Evolutionary conservation across 495 filamentous ascomycete species (phyloP), one percentile per base, ranked within the genome.

Genomic region (Rusavskia elegans): DNA sequence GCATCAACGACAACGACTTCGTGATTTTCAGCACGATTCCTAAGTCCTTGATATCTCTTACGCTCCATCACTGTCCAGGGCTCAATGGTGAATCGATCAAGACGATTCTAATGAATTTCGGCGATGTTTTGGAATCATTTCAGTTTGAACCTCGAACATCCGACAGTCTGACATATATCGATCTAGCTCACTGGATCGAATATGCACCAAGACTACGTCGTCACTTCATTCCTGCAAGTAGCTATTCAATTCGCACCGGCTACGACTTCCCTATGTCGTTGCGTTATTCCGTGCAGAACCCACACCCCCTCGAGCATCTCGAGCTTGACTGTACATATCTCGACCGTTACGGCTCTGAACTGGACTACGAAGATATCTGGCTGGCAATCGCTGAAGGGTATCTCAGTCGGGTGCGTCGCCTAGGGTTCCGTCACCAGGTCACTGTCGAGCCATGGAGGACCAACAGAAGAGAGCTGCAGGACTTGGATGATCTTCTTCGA

Each of bases 371-470:
- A 25, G 19, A 25, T 21, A 16, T 46, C 17, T 46, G 44, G 44
- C 14, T 21, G 9, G 20, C 23, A 16, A 29, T 46, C 23, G 44
- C 17, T 29, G 44, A 46, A 46, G 44, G 44, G 5, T 69, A 70
- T 36, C 71, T 85, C 41, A 14, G 7, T 21, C 25, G 14, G 2
- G 53, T 16, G 36, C 50, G 32, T 38, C 17, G 32, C 38, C 53
- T 16, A 27, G 51, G 13, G n/a, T 59, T 8, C 45, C 53, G 30
- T 27, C 36, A 39, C 36, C 21, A 20, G 29, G 48, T 3, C 30
- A 54, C 1, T 54, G 51, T 45, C 20, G 11, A 11, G 39, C 30
- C 20, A 49, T 13, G 2, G 5, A 14, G 1, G 16, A 27, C 19
- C 7, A 20, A 14, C 19, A 48, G 3, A 13, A 10, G 29, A 44